phyloP scores from a whole-genome alignment of 1,139 yeast genomes.

The Pichia sp. region DNA sequence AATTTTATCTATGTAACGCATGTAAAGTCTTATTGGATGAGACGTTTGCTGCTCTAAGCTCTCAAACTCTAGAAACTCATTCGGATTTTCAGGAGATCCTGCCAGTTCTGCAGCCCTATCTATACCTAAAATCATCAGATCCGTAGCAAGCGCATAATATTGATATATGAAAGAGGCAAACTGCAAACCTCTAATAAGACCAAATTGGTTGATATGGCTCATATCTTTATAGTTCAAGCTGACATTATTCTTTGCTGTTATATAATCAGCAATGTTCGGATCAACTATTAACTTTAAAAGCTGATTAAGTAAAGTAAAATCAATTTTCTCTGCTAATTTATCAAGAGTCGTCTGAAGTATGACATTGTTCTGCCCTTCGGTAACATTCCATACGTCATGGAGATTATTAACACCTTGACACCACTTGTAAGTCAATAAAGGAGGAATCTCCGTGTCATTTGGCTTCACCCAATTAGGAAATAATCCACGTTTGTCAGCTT shows the following conservation, averaged over 20 bases:
- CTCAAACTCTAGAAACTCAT: conserved; percentile 68
- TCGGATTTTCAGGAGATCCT: conserved; percentile 66
- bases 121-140: conserved; percentile 72
- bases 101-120: conserved; percentile 87
- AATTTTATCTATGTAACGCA: conserved; percentile 76
- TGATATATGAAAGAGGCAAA: conserved; percentile 87
- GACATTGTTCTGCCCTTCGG: conserved; percentile 74
- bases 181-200: conserved; percentile 80
- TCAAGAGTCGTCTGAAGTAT: conserved; percentile 68
- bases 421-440: conserved; percentile 88
- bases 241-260: conserved; percentile 86
- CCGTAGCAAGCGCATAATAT: conserved; percentile 80
- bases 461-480: conserved; percentile 98
- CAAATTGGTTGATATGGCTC: conserved; percentile 88
- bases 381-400: conserved; percentile 68
- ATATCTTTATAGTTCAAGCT: conserved; percentile 83
- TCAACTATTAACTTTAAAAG: conserved; percentile 76
- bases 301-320: conserved; percentile 78
- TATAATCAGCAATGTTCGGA: conserved; percentile 89
- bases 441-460: conserved; percentile 89
- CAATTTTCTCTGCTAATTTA: conserved; percentile 77
- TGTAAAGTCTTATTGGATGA: conserved; percentile 71
- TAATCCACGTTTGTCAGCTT: conserved; percentile 76
- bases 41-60: conserved; percentile 49
- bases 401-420: conserved; percentile 88